These are phyloP conservation scores for Teunomyces kruisii DNA, from an alignment of 805 yeast genomes.

Conservation along the genomic window DNA sequence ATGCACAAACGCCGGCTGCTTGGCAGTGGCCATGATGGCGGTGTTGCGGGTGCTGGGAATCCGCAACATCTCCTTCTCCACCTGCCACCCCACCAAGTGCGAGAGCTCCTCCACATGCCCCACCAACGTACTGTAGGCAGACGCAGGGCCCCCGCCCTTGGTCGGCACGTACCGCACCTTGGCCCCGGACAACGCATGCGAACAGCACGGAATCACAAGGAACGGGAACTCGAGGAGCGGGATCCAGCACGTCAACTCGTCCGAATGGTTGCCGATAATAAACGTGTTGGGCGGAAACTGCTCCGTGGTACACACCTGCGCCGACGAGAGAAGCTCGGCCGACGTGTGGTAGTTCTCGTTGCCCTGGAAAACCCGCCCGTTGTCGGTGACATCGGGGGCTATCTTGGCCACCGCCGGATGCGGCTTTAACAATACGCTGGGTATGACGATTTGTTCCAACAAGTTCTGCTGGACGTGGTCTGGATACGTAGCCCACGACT, in stretches of 20 bases:
- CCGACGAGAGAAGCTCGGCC: constrained; percentile 47
- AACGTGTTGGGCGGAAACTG: constrained; percentile 73
- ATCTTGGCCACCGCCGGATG: constrained; percentile 58
- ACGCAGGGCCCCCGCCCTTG: constrained; percentile 27
- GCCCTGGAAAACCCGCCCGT: constrained; percentile 60
- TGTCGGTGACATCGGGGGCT: constrained; percentile 56
- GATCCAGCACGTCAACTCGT: constrained; percentile 93
- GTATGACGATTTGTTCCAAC: constrained; percentile 80
- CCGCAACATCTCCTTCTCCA: constrained; percentile 81
- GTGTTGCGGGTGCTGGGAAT: constrained; percentile 95
- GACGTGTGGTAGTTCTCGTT: constrained; percentile 54
- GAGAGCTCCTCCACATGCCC: constrained; percentile 80
- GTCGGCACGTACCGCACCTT: constrained; percentile 62
- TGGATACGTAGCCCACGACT: constrained; percentile 83
- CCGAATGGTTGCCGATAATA: constrained; percentile 91
- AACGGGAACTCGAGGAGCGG: constrained; percentile 86
- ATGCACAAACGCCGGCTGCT: constrained; percentile 18
- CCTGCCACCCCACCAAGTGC: constrained; percentile 73
- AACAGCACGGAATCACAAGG: constrained; percentile 93
- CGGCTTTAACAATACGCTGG: constrained; percentile 67
- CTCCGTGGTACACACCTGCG: constrained; percentile 54
- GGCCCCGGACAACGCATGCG: constrained; percentile 81
- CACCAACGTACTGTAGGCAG: constrained; percentile 82
- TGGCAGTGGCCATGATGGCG: constrained; percentile 72
- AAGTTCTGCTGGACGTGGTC: constrained; percentile 55